Conservation (phyloP, 805 yeast genomes). For the Candida sithepensis region DNA sequence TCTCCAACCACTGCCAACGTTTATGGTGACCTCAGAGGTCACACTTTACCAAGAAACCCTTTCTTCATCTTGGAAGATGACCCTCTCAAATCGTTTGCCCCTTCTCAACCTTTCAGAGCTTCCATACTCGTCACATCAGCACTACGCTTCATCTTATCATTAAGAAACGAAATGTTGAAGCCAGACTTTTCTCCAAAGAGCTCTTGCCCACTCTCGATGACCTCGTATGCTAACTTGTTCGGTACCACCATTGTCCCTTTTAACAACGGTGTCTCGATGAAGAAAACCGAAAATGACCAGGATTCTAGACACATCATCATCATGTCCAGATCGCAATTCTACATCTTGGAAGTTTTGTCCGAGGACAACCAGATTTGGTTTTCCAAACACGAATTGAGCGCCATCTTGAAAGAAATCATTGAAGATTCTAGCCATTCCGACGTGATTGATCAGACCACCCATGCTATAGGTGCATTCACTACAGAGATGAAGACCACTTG, state of each 20-base stretch:
- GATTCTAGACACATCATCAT: constrained; percentile 49
- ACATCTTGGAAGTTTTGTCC: constrained; percentile 46
- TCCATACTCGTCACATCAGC: constrained; percentile 64
- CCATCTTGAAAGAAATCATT: constrained; percentile 40
- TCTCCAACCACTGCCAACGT: constrained; percentile 53
- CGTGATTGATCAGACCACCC: constrained; percentile 36
- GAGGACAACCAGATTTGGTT: constrained; percentile 45
- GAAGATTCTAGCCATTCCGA: constrained; percentile 35
- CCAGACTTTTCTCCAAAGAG: constrained; percentile 56
- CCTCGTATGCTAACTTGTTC: constrained; percentile 61
- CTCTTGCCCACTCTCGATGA: constrained; percentile 58
- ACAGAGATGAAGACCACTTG: constrained; percentile 50
- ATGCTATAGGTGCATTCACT: constrained; percentile 52
- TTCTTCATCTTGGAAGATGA: constrained; percentile 72
- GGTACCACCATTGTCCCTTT: constrained; percentile 63
- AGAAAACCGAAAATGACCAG: constrained; percentile 28
- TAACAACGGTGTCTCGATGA: constrained; percentile 37
- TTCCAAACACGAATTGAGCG: constrained; percentile 47
- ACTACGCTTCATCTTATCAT: constrained; percentile 58
- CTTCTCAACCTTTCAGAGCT: constrained; percentile 65
- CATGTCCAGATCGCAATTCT: constrained; percentile 48
- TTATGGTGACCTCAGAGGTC: constrained; percentile 61
- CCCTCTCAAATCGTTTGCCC: constrained; percentile 54
- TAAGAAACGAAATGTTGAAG: constrained; percentile 49
- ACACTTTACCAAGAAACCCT: constrained; percentile 73